phyloP scores from a whole-genome alignment of 768 basidiomycete genomes.

The Naematelia encephala region DNA sequence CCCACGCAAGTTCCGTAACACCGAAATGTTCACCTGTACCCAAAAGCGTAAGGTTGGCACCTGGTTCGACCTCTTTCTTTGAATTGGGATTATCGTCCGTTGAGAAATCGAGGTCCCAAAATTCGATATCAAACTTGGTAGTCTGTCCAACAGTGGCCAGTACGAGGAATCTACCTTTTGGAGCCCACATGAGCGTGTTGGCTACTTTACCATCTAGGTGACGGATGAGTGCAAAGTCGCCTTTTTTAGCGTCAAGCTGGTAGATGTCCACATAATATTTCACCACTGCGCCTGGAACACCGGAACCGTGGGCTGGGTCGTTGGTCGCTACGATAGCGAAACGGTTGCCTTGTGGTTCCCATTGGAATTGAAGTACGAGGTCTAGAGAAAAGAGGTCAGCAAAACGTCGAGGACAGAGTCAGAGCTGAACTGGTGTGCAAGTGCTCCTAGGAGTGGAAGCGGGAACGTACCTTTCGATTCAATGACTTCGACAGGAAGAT shows the following conservation, averaged over 20 bases:
- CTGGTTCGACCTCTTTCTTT: constrained; percentile 68
- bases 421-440: too few relatives aligned
- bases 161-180: constrained; percentile 90
- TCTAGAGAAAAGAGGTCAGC: constrained; percentile 61
- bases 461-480: constrained; percentile 70
- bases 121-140: constrained; percentile 93
- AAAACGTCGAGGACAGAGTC: too few relatives aligned
- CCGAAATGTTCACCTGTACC: constrained; percentile 91
- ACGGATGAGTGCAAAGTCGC: constrained; percentile 86
- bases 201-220: constrained; percentile 76
- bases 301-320: constrained; percentile 88
- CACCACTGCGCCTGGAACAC: constrained; percentile 85
- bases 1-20: constrained; percentile 90
- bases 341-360: constrained; percentile 66
- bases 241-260: constrained; percentile 83
- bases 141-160: constrained; percentile 94
- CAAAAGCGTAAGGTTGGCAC: constrained; percentile 76
- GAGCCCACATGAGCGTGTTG: constrained; percentile 95
- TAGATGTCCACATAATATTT: constrained; percentile 97
- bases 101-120: constrained; percentile 96
- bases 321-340: constrained; percentile 92
- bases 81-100: constrained; percentile 51
- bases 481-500: constrained; percentile 94
- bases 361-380: constrained; percentile 66
- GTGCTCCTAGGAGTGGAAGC: too few relatives aligned